Evolutionary conservation across 2,329 filamentous ascomycete species (phyloP).

Genomic region (Monilinia aucupariae): DNA sequence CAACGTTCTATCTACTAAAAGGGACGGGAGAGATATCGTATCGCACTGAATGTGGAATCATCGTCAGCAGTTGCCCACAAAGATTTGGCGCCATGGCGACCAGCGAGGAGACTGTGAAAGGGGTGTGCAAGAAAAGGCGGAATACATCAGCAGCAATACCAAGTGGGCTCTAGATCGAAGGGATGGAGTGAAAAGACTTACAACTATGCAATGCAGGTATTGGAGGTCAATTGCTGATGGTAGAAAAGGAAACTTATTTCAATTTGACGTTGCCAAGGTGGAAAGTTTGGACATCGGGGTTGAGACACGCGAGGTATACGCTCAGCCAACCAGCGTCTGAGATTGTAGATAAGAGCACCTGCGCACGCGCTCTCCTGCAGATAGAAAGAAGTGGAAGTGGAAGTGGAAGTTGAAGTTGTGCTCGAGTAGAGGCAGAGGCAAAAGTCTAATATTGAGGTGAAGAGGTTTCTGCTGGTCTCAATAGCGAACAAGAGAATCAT

Average conservation of each 20-base stretch:
- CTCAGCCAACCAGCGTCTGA: conserved; percentile 8
- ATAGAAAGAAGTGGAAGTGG: background rate
- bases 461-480: too few species aligned
- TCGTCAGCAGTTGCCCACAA: conserved; percentile 25
- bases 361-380: conserved; percentile 14
- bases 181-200: conserved; percentile 23
- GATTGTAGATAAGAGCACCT: conserved; percentile 7
- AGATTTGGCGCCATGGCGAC: conserved; percentile 23
- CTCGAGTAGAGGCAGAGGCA: background rate
- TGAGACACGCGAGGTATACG: conserved; percentile 13
- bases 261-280: conserved; percentile 27
- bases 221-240: conserved; percentile 22
- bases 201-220: conserved; percentile 19
- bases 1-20: background rate
- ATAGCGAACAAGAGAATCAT: too few species aligned
- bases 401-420: background rate
- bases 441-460: background rate
- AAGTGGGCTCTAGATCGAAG: background rate
- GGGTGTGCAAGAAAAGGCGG: conserved; percentile 10
- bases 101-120: background rate
- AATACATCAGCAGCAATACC: conserved; percentile 1
- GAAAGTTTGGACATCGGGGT: conserved; percentile 28
- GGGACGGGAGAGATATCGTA: background rate
- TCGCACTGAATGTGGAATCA: conserved; percentile 21
- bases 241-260: conserved; percentile 19